Evolutionary conservation across 2,329 filamentous ascomycete genomes (phyloP), one percentile per base, ranked within the genome.

Genomic region (Epichloe bromicola): DNA sequence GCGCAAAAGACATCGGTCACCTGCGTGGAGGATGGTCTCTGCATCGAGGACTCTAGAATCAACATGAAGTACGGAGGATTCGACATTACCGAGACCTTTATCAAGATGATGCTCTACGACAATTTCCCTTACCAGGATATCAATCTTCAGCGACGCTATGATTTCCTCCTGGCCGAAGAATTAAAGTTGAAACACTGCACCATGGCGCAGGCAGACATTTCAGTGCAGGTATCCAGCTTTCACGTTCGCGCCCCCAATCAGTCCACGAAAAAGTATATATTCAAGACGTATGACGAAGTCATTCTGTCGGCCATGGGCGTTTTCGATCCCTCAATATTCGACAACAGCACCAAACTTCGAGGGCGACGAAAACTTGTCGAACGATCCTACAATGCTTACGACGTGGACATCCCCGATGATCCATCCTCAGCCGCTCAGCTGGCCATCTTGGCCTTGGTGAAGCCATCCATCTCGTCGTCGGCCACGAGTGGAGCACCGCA

Each of bases 61-160:
- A 97, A 97, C 65, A 72, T 98, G 57, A 97, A 98, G 66, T 95
- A 85, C 60, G 93, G 93, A 48, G 93, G 93, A 1, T 83, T 79
- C 60, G 93, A 98, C 66, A 86, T 97, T 38, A 97, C 93, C 0
- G 88, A 95, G 60, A 86, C 88, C 0, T 96, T 98, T 61, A 78
- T 95, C 65, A 95, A 93, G 70, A 97, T 97, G 91, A 89, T 97
- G 85, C 79, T 98, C 2, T 89, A 86, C 67, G 90, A 96, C 65
- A 86, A 93, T 60, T 96, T 98, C 60, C 91, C 94, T 5, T 98
- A 98, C 65, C 79, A 85, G 46, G 90, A 96, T 19, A 94, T 98
- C 69, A 95, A 98, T 63, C 74, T 98, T 30, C 83, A 82, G 65
- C 79, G 89, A 50, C 81, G 93, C 46, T 94, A 96, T 61, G 93